Evolutionary conservation across 768 basidiomycete species (phyloP).

Genomic region (Lactarius sp.): DNA sequence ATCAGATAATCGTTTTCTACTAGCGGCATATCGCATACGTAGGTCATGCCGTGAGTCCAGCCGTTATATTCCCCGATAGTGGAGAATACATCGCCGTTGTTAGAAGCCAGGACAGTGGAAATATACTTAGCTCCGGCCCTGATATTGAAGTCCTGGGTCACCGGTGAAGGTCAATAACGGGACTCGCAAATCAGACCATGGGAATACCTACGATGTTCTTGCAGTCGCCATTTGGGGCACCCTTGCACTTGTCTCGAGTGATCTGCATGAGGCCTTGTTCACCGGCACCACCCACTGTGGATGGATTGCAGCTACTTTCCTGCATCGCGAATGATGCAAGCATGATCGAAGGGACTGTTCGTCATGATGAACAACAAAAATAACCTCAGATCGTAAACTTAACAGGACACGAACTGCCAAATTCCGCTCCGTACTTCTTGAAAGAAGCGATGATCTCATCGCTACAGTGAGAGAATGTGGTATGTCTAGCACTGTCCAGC

Average conservation of each 20-base stretch:
- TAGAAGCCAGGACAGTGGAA: constrained; percentile 41
- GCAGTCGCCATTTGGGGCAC: constrained; percentile 44
- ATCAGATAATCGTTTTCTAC: background rate
- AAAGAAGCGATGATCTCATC: constrained; percentile 49
- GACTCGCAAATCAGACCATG: background rate
- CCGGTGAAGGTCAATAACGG: background rate
- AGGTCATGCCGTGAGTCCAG: constrained; percentile 56
- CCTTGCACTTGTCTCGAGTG: constrained; percentile 68
- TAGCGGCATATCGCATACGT: constrained; percentile 36
- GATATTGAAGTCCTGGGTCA: constrained; percentile 63
- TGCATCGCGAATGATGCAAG: constrained; percentile 88
- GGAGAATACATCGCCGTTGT: constrained; percentile 49
- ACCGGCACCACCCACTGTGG: constrained; percentile 64
- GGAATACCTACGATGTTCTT: constrained; percentile 34
- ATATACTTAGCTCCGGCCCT: constrained; percentile 60
- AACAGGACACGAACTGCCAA: constrained; percentile 34
- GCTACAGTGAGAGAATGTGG: constrained; percentile 58
- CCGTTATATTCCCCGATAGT: constrained; percentile 76
- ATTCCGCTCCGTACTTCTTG: constrained; percentile 49
- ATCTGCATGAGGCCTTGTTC: constrained; percentile 90
- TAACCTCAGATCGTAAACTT: background rate
- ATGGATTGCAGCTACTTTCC: constrained; percentile 69
- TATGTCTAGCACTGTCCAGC: constrained; percentile 43
- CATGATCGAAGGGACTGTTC: constrained; percentile 63
- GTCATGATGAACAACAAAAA: background rate